These are phyloP conservation scores for Pisolithus marmoratus DNA, from an alignment of 768 basidiomycete species.

Conservation along the genomic window DNA sequence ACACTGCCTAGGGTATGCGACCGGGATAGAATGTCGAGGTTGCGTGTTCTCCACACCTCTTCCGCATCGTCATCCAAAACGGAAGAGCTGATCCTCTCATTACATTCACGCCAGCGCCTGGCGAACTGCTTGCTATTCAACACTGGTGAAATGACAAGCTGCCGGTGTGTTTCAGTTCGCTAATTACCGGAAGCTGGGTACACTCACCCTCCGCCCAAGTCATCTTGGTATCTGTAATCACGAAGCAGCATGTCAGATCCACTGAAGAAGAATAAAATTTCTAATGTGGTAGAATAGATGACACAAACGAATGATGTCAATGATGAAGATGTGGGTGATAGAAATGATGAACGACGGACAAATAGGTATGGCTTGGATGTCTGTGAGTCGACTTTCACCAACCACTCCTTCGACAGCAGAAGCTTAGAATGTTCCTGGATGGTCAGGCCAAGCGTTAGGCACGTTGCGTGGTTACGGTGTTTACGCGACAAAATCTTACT, in stretches of 20 bases:
- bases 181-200: slow-evolving; percentile 16
- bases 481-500: background rate
- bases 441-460: background rate
- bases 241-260: slow-evolving; percentile 52
- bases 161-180: slow-evolving; percentile 12
- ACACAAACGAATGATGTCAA: background rate
- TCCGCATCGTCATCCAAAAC: slow-evolving; percentile 38
- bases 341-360: slow-evolving; percentile 40
- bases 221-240: slow-evolving; percentile 69
- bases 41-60: slow-evolving; percentile 54
- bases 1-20: slow-evolving; percentile 62
- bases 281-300: slow-evolving; percentile 30
- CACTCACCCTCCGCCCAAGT: slow-evolving; percentile 69
- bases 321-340: background rate
- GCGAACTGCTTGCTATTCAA: slow-evolving; percentile 53
- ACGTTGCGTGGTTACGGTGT: background rate
- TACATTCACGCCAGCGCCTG: slow-evolving; percentile 65
- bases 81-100: slow-evolving; percentile 31
- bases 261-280: slow-evolving; percentile 56
- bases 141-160: slow-evolving; percentile 29
- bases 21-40: slow-evolving; percentile 49
- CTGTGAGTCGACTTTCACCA: slow-evolving; percentile 56
- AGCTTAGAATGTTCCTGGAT: slow-evolving; percentile 49
- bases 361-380: slow-evolving; percentile 66
- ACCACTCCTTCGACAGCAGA: slow-evolving; percentile 67